These are phyloP conservation scores for Beauveria asiatica DNA, from an alignment of 2,329 filamentous ascomycete species.

Conservation along the genomic window DNA sequence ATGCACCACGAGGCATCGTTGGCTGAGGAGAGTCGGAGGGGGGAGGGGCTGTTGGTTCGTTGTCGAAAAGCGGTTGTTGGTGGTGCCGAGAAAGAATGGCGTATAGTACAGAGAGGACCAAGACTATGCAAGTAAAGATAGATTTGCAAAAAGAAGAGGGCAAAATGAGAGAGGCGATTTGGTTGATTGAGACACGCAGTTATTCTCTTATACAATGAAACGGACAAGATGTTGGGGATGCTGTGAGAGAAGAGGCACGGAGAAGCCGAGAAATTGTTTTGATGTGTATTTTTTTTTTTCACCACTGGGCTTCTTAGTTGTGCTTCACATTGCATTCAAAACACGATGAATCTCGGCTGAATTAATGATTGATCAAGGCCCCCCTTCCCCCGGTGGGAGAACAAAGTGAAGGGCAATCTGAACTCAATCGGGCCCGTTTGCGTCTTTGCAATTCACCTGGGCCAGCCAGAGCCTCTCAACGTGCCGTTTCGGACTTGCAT, in stretches of 20 bases:
- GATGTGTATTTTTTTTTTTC: too few relatives aligned
- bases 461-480: too few relatives aligned
- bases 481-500: too few relatives aligned
- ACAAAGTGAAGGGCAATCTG: slow-evolving; percentile 7
- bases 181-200: not conserved
- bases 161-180: not conserved
- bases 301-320: too few relatives aligned
- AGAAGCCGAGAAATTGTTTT: too few relatives aligned
- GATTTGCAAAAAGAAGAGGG: not conserved
- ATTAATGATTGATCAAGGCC: too few relatives aligned
- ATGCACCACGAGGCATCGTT: slow-evolving; percentile 4
- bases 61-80: not conserved
- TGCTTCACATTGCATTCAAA: slow-evolving; percentile 1
- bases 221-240: not conserved
- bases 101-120: not conserved
- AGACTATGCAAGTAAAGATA: too few relatives aligned
- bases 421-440: not conserved
- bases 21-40: not conserved
- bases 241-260: not conserved
- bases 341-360: not conserved
- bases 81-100: not conserved
- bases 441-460: too few relatives aligned
- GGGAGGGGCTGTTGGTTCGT: not conserved
- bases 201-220: not conserved
- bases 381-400: too few relatives aligned